Percentiles rank a stretch among this genome's conserved stretches.
These are phyloP conservation scores for Trichoderma lentiforme DNA, from an alignment of 2,329 filamentous ascomycete genomes.

Conservation along the genomic window DNA sequence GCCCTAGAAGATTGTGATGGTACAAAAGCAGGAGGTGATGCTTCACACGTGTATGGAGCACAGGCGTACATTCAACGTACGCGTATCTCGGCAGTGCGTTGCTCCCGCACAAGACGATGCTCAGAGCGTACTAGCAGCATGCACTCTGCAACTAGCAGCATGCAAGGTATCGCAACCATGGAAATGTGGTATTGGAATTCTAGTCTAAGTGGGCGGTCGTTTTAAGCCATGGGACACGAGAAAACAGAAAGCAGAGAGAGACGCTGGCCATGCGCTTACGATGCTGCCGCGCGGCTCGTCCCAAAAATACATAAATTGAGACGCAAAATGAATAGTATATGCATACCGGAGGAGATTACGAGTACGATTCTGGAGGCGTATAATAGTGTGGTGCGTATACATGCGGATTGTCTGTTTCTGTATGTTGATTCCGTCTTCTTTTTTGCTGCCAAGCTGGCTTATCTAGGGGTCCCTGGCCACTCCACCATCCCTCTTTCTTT, in stretches of 20 bases:
- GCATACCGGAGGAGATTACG: not conserved
- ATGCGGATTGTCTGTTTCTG: not conserved
- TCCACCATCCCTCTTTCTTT: not conserved
- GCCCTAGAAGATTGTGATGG: not conserved
- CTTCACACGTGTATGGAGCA: not conserved
- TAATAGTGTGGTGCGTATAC: not conserved
- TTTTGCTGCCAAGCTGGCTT: not conserved
- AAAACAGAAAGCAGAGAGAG: not conserved
- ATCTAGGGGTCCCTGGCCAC: not conserved
- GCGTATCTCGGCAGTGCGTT: constrained; percentile 6
- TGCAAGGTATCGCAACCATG: not conserved
- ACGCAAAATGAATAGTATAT: not conserved
- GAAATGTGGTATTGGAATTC: not conserved
- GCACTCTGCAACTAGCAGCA: not conserved
- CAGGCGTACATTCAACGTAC: not conserved
- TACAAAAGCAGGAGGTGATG: not conserved
- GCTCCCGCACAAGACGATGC: not conserved
- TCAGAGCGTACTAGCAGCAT: not conserved
- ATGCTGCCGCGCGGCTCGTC: not conserved
- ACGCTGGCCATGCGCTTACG: not conserved
- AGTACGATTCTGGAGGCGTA: not conserved
- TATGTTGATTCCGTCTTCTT: not conserved
- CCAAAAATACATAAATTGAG: not conserved
- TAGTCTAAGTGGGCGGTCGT: not conserved
- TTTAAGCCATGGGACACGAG: not conserved